Percentiles rank a stretch among this genome's conserved stretches.
phyloP scores from a whole-genome alignment of 2,329 filamentous ascomycete genomes.

The Cryphonectria carpinicola region DNA sequence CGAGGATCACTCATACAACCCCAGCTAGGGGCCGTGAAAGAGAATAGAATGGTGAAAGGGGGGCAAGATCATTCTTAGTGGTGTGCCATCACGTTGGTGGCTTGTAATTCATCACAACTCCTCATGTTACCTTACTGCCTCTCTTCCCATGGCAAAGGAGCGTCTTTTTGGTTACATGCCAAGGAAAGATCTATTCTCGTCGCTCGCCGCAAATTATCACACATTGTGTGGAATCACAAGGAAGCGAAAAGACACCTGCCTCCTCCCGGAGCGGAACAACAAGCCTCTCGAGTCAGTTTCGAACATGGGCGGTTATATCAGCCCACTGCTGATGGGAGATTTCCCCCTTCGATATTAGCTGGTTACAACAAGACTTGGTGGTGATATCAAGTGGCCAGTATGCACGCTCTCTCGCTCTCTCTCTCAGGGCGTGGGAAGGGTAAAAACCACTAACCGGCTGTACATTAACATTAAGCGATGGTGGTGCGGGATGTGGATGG shows the following conservation, averaged over 20 bases:
- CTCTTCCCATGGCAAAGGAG: neutral
- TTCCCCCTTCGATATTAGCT: neutral
- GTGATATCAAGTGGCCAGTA: neutral
- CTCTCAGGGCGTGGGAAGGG: no score
- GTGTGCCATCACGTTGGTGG: neutral
- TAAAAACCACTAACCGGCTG: no score
- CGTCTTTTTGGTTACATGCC: neutral
- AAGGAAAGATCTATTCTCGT: neutral
- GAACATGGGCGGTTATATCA: slow-evolving; percentile 1
- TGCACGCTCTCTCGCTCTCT: no score
- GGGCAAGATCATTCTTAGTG: neutral
- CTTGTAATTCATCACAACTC: neutral
- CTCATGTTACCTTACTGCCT: neutral
- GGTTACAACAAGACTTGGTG: neutral
- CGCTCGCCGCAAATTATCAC: neutral
- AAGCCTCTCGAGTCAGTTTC: neutral
- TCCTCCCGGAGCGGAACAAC: neutral
- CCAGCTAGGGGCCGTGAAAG: neutral
- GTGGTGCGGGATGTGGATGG: neutral
- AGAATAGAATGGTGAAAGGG: neutral
- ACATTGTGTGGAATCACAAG: neutral
- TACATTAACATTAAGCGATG: neutral
- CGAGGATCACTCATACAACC: neutral
- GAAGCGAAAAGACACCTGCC: neutral
- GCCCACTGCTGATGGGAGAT: neutral